These are phyloP conservation scores for Chlamydomonas schloesseri DNA, from an alignment of 139 green algal species.

Conservation along the genomic window DNA sequence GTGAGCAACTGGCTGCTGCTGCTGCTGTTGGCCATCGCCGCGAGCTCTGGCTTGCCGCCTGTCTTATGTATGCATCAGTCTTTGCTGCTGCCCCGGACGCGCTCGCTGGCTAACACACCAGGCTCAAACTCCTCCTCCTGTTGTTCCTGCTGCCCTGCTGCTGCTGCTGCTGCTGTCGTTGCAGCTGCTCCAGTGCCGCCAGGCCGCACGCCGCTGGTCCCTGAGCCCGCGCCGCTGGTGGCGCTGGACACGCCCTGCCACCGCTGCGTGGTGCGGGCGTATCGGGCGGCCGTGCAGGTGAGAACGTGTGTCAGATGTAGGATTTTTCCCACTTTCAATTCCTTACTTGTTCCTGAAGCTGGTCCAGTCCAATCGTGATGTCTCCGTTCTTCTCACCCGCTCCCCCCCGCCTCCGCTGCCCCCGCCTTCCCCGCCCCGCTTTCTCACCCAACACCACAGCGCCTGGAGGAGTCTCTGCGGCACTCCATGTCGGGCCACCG, in stretches of 20 bases:
- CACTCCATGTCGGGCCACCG: conserved; percentile 16
- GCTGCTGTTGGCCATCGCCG: too few species aligned
- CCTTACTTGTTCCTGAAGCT: too few species aligned
- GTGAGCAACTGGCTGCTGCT: background rate
- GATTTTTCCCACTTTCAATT: too few species aligned
- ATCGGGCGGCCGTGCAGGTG: conserved; percentile 47
- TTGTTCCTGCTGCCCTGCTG: too few species aligned
- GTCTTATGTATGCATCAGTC: too few species aligned
- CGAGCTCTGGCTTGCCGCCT: too few species aligned
- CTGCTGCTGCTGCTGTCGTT: background rate
- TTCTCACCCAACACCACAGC: background rate
- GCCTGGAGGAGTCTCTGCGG: conserved; percentile 37
- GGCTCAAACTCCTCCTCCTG: too few species aligned
- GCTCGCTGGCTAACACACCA: too few species aligned
- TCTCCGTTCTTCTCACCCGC: too few species aligned
- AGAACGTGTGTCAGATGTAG: too few species aligned
- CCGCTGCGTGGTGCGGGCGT: conserved; percentile 58
- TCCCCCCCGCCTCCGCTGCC: background rate
- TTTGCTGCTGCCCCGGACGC: too few species aligned
- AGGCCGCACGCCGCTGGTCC: background rate
- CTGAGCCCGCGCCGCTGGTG: background rate
- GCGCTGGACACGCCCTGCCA: conserved; percentile 64
- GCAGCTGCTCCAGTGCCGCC: background rate
- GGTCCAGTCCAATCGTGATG: too few species aligned
- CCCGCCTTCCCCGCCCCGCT: background rate